Evolutionary conservation across 2,329 filamentous ascomycete genomes (phyloP).

Genomic region (Curvularia spicifera): DNA sequence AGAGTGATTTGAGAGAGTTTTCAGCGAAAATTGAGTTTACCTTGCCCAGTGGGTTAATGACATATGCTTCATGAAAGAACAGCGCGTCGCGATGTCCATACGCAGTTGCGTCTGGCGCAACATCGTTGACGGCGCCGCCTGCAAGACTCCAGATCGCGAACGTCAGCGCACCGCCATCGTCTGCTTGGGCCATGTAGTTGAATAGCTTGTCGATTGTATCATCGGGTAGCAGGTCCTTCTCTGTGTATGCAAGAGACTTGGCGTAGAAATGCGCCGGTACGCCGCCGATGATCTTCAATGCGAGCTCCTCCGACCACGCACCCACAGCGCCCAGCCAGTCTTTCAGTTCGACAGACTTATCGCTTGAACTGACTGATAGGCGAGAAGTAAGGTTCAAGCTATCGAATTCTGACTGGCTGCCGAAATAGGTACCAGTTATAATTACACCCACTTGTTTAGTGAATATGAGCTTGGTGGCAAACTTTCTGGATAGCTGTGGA

Average conservation of each 20-base stretch:
- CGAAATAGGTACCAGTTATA: conserved; percentile 46
- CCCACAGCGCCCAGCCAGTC: conserved; percentile 45
- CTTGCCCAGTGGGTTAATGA: conserved; percentile 40
- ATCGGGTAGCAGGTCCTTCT: conserved; percentile 41
- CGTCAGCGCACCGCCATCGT: conserved; percentile 45
- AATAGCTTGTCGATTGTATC: conserved; percentile 42
- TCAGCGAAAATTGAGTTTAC: not conserved
- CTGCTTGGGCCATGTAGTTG: conserved; percentile 36
- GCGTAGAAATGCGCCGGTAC: conserved; percentile 45
- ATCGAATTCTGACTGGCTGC: conserved; percentile 41
- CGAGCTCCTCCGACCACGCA: conserved; percentile 44
- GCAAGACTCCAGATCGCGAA: conserved; percentile 47
- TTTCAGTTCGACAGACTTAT: conserved; percentile 33
- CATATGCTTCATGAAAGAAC: conserved; percentile 50
- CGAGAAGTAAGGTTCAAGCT: conserved; percentile 40
- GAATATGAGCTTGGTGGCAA: conserved; percentile 43
- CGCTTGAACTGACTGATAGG: conserved; percentile 30
- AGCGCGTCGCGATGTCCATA: conserved; percentile 45
- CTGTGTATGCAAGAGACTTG: conserved; percentile 44
- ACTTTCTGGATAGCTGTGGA: conserved; percentile 42
- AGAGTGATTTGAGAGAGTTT: not conserved
- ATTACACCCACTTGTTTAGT: conserved; percentile 35
- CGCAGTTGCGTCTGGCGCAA: conserved; percentile 40
- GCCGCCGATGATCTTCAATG: conserved; percentile 38
- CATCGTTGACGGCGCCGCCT: conserved; percentile 44